These are phyloP conservation scores for Rubroboletus pulcherrimus DNA, from an alignment of 768 basidiomycete genomes.

Conservation along the genomic window DNA sequence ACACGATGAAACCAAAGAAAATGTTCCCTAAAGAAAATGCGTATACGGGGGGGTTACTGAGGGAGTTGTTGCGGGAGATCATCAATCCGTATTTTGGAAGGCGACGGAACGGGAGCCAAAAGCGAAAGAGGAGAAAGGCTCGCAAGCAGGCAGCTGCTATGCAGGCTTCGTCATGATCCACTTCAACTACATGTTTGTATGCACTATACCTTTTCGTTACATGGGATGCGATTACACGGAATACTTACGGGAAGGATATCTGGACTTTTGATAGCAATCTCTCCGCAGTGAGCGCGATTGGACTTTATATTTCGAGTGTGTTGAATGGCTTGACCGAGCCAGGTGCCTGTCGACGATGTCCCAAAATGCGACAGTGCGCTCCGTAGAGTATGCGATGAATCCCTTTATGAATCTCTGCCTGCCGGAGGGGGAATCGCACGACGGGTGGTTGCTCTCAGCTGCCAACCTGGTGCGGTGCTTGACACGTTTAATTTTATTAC, in stretches of 20 bases:
- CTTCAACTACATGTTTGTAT: neutral
- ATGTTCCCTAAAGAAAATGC: conserved; percentile 30
- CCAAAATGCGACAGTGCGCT: too few species aligned
- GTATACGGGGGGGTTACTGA: conserved; percentile 29
- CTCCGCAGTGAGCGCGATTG: neutral
- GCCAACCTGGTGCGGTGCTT: too few species aligned
- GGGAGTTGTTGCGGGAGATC: conserved; percentile 29
- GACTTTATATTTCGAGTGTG: neutral
- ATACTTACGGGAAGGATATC: neutral
- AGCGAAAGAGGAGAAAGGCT: conserved; percentile 14
- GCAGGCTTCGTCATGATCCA: neutral
- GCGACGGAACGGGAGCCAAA: conserved; percentile 19
- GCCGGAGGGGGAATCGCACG: too few species aligned
- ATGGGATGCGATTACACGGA: neutral
- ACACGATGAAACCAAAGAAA: conserved; percentile 19
- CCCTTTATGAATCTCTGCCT: too few species aligned
- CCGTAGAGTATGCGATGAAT: too few species aligned
- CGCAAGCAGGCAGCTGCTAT: conserved; percentile 3
- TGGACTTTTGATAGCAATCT: neutral
- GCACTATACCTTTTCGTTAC: neutral
- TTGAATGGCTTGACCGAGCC: neutral
- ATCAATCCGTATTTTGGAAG: conserved; percentile 13
- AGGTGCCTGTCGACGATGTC: neutral
- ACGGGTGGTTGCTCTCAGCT: too few species aligned
- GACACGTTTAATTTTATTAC: too few species aligned